Percentiles rank a stretch among this genome's conserved stretches.
phyloP scores from a whole-genome alignment of 2,329 filamentous ascomycete genomes.

The Lasiodiplodia sp. region DNA sequence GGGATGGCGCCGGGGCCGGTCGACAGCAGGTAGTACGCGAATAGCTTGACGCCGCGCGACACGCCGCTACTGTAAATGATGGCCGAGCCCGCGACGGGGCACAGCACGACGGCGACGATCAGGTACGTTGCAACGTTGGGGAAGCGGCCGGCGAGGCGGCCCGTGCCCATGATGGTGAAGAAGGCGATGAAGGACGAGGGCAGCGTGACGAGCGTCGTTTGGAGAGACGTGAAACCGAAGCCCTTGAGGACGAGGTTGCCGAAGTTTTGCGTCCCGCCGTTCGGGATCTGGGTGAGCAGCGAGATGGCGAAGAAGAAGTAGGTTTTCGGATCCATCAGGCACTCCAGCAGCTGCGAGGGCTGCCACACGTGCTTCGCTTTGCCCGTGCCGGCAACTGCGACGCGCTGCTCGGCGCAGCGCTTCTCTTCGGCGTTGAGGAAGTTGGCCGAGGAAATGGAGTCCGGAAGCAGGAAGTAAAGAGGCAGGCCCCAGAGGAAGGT shows the following conservation, averaged over 20 bases:
- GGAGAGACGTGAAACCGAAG: conserved; percentile 31
- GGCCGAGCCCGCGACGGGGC: conserved; percentile 21
- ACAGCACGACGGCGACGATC: conserved; percentile 13
- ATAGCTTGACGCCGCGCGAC: conserved; percentile 26
- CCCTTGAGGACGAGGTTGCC: conserved; percentile 32
- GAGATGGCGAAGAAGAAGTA: conserved; percentile 31
- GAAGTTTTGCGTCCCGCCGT: conserved; percentile 33
- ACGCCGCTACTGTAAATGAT: conserved; percentile 24
- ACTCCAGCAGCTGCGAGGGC: conserved; percentile 64
- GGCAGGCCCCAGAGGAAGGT: conserved; percentile 53
- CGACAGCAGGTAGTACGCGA: conserved; percentile 27
- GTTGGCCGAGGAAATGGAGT: conserved; percentile 41
- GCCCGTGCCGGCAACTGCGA: conserved; percentile 50
- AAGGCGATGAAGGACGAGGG: conserved; percentile 35
- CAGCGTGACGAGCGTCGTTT: conserved; percentile 33
- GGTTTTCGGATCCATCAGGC: conserved; percentile 37
- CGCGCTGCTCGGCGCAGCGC: conserved; percentile 35
- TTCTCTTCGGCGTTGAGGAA: conserved; percentile 35
- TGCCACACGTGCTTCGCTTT: conserved; percentile 77
- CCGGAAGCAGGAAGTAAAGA: conserved; percentile 52
- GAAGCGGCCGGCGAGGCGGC: conserved; percentile 17
- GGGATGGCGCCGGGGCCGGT: conserved; percentile 20
- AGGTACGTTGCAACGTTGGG: conserved; percentile 20
- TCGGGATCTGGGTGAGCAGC: conserved; percentile 29
- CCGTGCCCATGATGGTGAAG: conserved; percentile 29